Evolutionary conservation across 495 filamentous ascomycete genomes (phyloP), one percentile per base, ranked within the genome.

Genomic region (Aspergillus cristatus): DNA sequence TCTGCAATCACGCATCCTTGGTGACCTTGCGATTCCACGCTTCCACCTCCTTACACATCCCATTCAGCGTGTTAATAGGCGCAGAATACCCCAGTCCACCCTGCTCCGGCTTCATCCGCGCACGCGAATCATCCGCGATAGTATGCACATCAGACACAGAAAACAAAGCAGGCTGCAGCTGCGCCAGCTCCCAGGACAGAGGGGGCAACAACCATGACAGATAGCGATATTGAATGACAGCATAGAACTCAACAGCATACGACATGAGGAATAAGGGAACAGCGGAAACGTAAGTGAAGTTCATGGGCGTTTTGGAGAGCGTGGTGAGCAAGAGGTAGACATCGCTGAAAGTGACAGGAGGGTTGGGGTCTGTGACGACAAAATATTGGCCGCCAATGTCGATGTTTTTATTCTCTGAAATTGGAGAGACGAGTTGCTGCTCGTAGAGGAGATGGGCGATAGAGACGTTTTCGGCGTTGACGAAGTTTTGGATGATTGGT

Each of bases 391-490:
- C 72, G 37, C 42, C 70, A 49, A 43, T 65, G 51, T 44, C 67
- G 32, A 43, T 55, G 4, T 33, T 65, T 49, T 24, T 24, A 8
- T 4, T 24, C 8, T 24, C 14, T 58, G 33, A 36, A 68, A 58
- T 18, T 57, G 54, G 35, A 63, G 56, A 47, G 70, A 51, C 47
- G 2, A 79, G 63, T 2, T 72, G 70, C 14, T 71, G 65, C 43
- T 79, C 75, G 32, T 75, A 71, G n/a, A 74, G 52, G n/a, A 79
- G 56, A 34, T 79, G 75, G 3, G 72, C 72, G 38, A 76, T 53
- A 1, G 72, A 71, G 14, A 72, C 70, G 48, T 79, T 77, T 39
- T 68, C 65, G 22, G 71, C 72, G 41, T 76, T 72, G 24, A 72
- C 69, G 31, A 76, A 76, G 45, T 58, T 70, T 42, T 79, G 74